phyloP scores from a whole-genome alignment of 2,329 filamentous ascomycete genomes.

The Sporothrix humicola region DNA sequence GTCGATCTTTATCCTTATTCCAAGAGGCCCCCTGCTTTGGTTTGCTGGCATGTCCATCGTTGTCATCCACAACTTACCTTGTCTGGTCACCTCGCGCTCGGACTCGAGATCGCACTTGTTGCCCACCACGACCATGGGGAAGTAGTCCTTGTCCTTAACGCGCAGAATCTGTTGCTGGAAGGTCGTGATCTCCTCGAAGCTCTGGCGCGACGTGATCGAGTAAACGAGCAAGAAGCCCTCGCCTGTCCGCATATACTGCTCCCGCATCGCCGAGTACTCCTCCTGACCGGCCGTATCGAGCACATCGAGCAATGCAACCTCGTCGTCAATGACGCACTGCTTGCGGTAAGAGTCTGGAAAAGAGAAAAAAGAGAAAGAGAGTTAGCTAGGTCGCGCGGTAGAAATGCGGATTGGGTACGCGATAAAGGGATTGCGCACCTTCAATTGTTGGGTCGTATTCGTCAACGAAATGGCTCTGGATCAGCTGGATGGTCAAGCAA shows the following conservation, averaged over 20 bases:
- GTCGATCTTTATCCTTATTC: background rate
- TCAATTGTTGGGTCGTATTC: constrained; percentile 99
- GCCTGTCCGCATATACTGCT: constrained; percentile 99
- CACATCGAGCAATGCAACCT: constrained; percentile 95
- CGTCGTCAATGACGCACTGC: constrained; percentile 98
- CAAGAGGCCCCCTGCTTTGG: background rate
- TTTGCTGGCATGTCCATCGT: background rate
- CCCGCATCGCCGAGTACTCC: constrained; percentile 98
- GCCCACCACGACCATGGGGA: constrained; percentile 97
- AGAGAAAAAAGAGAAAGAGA: constrained; percentile 36
- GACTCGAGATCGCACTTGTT: constrained; percentile 99
- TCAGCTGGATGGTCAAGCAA: constrained; percentile 96
- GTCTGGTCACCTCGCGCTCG: constrained; percentile 87
- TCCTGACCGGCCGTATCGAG: constrained; percentile 98
- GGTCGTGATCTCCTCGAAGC: constrained; percentile 97
- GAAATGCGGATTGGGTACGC: background rate
- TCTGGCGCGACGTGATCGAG: constrained; percentile 96
- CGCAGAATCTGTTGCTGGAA: constrained; percentile 98
- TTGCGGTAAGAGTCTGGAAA: constrained; percentile 94
- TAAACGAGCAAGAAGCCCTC: constrained; percentile 98
- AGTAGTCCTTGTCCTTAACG: constrained; percentile 99
- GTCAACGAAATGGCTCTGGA: constrained; percentile 96
- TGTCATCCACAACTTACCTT: constrained; percentile 67
- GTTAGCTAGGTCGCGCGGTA: background rate
- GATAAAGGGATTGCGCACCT: constrained; percentile 60